A percentile compares a stretch with the other conserved stretches of the same genome.
Conservation (phyloP, 1,284 basidiomycete species). For the Pisolithus thermaeus region DNA sequence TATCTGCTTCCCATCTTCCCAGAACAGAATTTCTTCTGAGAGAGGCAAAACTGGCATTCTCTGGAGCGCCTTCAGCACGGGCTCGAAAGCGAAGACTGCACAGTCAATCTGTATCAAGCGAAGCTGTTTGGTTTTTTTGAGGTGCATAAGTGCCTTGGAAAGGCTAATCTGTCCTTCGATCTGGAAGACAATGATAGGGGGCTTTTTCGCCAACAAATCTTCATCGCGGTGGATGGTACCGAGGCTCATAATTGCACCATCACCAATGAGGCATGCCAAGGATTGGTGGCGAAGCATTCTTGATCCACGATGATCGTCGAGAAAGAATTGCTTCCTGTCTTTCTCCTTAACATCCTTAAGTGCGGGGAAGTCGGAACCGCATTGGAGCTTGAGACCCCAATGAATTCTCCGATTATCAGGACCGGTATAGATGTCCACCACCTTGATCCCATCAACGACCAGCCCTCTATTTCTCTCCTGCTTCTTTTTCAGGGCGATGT, state of each 20-base stretch:
- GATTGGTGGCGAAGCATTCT: conserved; percentile 48
- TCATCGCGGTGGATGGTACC: conserved; percentile 50
- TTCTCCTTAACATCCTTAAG: conserved; percentile 31
- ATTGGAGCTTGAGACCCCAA: conserved; percentile 45
- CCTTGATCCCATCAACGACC: conserved; percentile 35
- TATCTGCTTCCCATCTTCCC: conserved; percentile 32
- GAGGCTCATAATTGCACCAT: conserved; percentile 45
- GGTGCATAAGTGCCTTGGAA: conserved; percentile 31
- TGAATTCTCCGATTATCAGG: conserved; percentile 29
- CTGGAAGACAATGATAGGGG: conserved; percentile 45
- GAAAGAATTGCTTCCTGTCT: conserved; percentile 33
- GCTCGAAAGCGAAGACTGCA: conserved; percentile 56
- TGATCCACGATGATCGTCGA: conserved; percentile 31
- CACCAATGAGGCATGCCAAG: conserved; percentile 43
- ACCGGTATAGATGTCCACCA: conserved; percentile 35
- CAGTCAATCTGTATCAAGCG: conserved; percentile 54
- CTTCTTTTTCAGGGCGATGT: conserved; percentile 39
- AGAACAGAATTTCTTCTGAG: conserved; percentile 44
- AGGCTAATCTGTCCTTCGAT: conserved; percentile 39
- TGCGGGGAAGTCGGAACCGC: conserved; percentile 36
- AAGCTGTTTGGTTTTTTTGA: conserved; percentile 35
- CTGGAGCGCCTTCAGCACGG: conserved; percentile 50
- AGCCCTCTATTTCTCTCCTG: conserved; percentile 40
- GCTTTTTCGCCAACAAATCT: conserved; percentile 40
- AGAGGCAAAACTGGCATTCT: conserved; percentile 40